Evolutionary conservation across 371 early-diverging fungal species (phyloP).

Genomic region (Lichtheimia ornata): DNA sequence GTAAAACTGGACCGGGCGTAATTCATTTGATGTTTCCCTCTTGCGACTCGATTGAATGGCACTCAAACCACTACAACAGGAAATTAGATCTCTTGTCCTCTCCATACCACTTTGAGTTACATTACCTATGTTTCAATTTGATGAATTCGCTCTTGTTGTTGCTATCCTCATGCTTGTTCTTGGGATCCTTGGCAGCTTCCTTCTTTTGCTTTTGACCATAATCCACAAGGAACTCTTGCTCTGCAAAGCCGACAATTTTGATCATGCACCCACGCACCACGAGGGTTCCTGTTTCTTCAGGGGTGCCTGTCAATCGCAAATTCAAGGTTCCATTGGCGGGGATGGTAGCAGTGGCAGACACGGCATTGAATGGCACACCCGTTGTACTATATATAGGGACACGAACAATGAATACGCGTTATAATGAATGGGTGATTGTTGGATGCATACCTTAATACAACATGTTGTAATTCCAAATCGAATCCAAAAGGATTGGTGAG

Average conservation of each 20-base stretch:
- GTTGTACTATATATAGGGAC: constrained; percentile 46
- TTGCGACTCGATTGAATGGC: constrained; percentile 28
- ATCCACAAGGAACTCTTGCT: constrained; percentile 69
- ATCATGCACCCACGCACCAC: constrained; percentile 68
- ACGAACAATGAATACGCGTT: background rate
- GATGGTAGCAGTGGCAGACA: constrained; percentile 59
- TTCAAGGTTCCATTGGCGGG: constrained; percentile 64
- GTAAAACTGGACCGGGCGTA: constrained; percentile 41
- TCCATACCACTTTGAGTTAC: background rate
- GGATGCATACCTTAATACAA: constrained; percentile 54
- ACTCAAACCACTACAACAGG: constrained; percentile 28
- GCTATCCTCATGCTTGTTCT: constrained; percentile 43
- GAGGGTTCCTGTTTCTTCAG: constrained; percentile 61
- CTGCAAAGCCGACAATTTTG: constrained; percentile 70
- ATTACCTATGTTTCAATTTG: constrained; percentile 39
- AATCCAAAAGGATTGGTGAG: constrained; percentile 81
- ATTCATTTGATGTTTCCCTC: constrained; percentile 21
- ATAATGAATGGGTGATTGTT: background rate
- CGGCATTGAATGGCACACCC: constrained; percentile 63
- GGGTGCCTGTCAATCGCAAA: constrained; percentile 66
- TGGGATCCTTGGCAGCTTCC: constrained; percentile 31
- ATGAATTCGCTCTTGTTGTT: constrained; percentile 40
- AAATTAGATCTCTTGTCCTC: background rate
- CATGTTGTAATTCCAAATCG: constrained; percentile 73
- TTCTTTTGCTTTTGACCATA: constrained; percentile 30